phyloP scores from a whole-genome alignment of 306 rosid genomes.

The Rosa multiflora region DNA sequence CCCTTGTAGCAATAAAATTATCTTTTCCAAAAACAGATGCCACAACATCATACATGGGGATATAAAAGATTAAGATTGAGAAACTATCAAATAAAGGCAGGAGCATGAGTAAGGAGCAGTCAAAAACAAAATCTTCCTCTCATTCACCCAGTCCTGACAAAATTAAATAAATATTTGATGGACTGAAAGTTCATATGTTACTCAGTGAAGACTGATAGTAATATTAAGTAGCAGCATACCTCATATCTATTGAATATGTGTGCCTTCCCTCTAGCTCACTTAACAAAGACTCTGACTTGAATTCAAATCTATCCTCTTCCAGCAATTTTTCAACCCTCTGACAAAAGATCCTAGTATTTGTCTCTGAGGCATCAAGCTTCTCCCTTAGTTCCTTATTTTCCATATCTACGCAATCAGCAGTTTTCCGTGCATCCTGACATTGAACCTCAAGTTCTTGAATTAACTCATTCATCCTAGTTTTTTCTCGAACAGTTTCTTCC shows the following conservation, averaged over 20 bases:
- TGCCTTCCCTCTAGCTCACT: slow-evolving; percentile 32
- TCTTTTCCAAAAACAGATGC: not conserved
- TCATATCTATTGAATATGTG: slow-evolving; percentile 30
- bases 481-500: slow-evolving; percentile 64
- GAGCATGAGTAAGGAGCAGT: slow-evolving; percentile 10
- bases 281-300: slow-evolving; percentile 25
- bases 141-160: not conserved
- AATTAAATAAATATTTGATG: slow-evolving; percentile 4
- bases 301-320: slow-evolving; percentile 37
- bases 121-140: slow-evolving; percentile 7
- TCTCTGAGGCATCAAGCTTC: slow-evolving; percentile 48
- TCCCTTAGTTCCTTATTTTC: slow-evolving; percentile 59
- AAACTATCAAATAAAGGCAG: not conserved
- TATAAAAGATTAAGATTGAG: not conserved
- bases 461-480: slow-evolving; percentile 43
- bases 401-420: slow-evolving; percentile 36
- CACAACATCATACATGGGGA: not conserved
- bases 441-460: slow-evolving; percentile 54
- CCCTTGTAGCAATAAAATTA: not conserved
- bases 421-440: slow-evolving; percentile 45
- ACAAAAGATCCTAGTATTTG: slow-evolving; percentile 45
- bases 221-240: slow-evolving; percentile 41
- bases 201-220: slow-evolving; percentile 8
- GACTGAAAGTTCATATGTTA: not conserved
- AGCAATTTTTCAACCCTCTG: slow-evolving; percentile 62